These are phyloP conservation scores for Solanum dulcamara DNA, from an alignment of 257 asterid genomes.

Conservation along the genomic window DNA sequence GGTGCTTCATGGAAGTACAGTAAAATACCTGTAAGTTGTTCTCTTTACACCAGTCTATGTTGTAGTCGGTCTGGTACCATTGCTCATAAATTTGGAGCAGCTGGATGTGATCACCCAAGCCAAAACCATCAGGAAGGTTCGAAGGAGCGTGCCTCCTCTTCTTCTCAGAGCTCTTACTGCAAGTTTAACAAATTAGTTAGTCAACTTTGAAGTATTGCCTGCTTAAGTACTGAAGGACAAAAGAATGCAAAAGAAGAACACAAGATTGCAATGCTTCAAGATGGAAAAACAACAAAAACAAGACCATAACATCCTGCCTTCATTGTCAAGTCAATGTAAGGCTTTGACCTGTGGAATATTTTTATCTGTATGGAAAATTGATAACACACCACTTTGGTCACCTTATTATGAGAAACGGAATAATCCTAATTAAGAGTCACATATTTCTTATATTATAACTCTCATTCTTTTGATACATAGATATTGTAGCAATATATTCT, in stretches of 20 bases:
- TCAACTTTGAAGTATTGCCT: background rate
- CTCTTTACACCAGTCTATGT: conserved; percentile 67
- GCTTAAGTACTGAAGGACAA: background rate
- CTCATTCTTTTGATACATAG: background rate
- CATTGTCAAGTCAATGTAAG: background rate
- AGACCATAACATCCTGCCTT: background rate
- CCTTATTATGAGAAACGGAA: background rate
- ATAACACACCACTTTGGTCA: background rate
- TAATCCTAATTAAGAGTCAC: background rate
- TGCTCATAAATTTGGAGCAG: conserved; percentile 80
- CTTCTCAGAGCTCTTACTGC: conserved; percentile 51
- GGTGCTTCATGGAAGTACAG: background rate
- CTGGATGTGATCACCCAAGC: conserved; percentile 96
- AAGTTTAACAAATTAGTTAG: background rate
- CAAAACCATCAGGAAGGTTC: conserved; percentile 87
- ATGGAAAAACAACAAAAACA: background rate
- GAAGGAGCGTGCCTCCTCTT: conserved; percentile 76
- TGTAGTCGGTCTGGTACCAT: conserved; percentile 71
- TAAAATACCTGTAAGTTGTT: conserved; percentile 67
- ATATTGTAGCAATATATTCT: background rate
- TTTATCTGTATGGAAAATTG: background rate
- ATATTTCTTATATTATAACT: background rate
- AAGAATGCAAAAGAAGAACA: background rate
- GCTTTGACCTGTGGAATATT: background rate
- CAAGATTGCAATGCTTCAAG: background rate